These are phyloP conservation scores for Phanerodontia chrysosporium DNA, from an alignment of 768 basidiomycete species.

Conservation along the genomic window DNA sequence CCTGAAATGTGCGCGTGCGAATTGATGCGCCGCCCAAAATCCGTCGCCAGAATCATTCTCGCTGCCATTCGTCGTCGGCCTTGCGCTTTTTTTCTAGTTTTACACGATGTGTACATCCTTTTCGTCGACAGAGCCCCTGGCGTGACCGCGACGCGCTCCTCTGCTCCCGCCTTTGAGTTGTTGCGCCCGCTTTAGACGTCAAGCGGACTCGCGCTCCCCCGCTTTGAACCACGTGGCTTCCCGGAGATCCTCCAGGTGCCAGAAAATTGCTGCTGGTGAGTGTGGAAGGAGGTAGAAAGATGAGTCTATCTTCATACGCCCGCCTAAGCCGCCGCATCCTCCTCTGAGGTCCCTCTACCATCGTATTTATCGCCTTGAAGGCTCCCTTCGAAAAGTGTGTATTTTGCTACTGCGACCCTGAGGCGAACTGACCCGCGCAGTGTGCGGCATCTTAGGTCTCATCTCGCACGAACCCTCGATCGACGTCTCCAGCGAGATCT, in stretches of 20 bases:
- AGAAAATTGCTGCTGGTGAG: constrained; percentile 6
- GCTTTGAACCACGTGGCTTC: neutral
- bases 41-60: neutral
- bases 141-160: neutral
- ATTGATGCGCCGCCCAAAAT: constrained; percentile 4
- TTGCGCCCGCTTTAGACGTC: neutral
- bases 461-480: constrained; percentile 72
- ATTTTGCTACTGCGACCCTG: neutral
- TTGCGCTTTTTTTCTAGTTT: neutral
- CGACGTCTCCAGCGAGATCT: constrained; percentile 84
- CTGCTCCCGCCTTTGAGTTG: neutral
- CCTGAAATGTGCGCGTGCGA: neutral
- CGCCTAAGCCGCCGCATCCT: neutral
- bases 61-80: neutral
- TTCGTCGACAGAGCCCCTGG: neutral
- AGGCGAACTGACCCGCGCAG: constrained; percentile 24
- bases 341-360: neutral
- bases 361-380: constrained; percentile 3
- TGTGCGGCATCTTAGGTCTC: constrained; percentile 94
- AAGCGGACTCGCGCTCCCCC: neutral
- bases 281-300: neutral
- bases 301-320: neutral
- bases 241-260: constrained; percentile 1
- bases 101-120: neutral
- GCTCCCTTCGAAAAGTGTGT: constrained; percentile 25